Conservation (phyloP, 129 eudicot species). For the carrot (Daucus carota) region DNA sequence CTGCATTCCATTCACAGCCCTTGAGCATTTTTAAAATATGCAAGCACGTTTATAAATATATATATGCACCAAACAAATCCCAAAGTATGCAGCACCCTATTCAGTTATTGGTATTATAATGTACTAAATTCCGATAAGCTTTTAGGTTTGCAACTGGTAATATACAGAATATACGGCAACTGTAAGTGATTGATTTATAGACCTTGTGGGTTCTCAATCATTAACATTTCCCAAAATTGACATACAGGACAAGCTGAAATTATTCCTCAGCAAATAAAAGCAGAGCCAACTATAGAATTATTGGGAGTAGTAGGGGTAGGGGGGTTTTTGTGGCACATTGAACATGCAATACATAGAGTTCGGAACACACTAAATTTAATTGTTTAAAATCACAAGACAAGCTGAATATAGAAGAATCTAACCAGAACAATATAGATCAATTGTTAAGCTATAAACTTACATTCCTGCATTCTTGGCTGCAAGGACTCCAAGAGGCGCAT, state of each 20-base stretch:
- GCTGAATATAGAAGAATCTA: neutral
- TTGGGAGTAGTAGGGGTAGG: neutral
- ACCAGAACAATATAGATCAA: neutral
- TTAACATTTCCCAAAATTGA: neutral
- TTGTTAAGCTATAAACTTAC: conserved; percentile 41
- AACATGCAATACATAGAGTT: neutral
- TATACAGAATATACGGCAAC: neutral
- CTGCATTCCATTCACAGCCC: conserved; percentile 26
- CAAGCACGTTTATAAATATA: neutral
- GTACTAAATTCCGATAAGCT: neutral
- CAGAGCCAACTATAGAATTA: neutral
- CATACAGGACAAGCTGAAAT: neutral
- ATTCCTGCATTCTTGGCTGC: conserved; percentile 99
- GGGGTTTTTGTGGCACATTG: neutral
- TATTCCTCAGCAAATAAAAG: neutral
- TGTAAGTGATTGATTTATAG: neutral
- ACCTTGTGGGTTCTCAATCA: neutral
- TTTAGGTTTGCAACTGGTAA: neutral
- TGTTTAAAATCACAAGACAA: neutral
- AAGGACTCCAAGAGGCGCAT: conserved; percentile 92
- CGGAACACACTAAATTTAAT: neutral
- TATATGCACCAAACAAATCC: neutral
- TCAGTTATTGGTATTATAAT: neutral
- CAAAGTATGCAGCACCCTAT: neutral
- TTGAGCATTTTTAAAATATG: neutral